Conservation (phyloP, 2,329 filamentous ascomycete species). For the Emmonsiellopsis sp. region DNA sequence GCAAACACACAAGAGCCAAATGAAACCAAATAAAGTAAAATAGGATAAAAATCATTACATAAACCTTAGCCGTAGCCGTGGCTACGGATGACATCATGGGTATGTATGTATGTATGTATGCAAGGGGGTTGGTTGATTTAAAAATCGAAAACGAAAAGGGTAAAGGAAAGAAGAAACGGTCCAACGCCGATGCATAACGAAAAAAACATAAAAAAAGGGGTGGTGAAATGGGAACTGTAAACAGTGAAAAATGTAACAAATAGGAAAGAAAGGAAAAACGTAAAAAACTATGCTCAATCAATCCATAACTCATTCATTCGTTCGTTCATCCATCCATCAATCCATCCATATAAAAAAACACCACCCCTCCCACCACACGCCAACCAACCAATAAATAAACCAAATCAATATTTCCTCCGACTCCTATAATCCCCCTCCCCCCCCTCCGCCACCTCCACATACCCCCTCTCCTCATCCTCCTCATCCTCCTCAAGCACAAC, state of each 20-base stretch:
- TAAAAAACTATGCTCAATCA: not conserved
- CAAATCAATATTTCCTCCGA: conserved; percentile 13
- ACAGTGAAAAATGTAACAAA: not conserved
- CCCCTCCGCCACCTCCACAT: conserved; percentile 34
- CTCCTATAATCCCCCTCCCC: conserved; percentile 6
- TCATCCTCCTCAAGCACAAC: conserved; percentile 40
- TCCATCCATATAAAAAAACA: not conserved
- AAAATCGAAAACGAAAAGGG: too few relatives aligned
- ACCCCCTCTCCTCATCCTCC: conserved; percentile 18
- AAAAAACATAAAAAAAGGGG: not conserved
- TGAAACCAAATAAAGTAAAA: too few relatives aligned
- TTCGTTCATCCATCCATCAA: not conserved
- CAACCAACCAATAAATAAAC: not conserved
- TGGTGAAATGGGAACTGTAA: not conserved
- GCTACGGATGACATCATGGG: too few relatives aligned
- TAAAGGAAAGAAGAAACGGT: too few relatives aligned
- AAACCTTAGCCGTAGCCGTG: too few relatives aligned
- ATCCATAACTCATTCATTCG: not conserved
- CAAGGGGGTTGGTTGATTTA: too few relatives aligned
- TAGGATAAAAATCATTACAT: too few relatives aligned
- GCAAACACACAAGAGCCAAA: too few relatives aligned
- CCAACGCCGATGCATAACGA: not conserved
- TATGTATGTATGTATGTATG: too few relatives aligned
- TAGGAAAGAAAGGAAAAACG: not conserved
- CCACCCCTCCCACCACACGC: too few relatives aligned